Base-by-base conservation (phyloP, 108 stramenopile species). In the Nitzschia inconspicua region DNA sequence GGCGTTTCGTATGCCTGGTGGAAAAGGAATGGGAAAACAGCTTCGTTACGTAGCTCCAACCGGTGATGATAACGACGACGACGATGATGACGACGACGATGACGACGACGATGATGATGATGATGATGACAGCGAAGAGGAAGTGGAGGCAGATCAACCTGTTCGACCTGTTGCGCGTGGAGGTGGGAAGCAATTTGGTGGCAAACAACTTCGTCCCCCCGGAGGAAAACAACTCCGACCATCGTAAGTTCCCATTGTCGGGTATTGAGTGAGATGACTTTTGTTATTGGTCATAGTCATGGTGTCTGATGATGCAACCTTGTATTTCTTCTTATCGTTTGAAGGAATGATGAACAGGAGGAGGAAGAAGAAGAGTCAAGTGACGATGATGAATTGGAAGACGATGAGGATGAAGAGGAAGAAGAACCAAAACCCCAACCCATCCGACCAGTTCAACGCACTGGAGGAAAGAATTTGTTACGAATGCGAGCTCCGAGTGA, bases 151-250 rank as follows among this genome's bases (percentile, higher is more conserved):
- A 16, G 25, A 35, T 41, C 29, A 7, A 44, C 58, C 73, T 36
- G 32, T 44, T 41, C 76, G 51, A 30, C 70, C 48, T 14, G 64
- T 36, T 30, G 57, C 39, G 16, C 62, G 62, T 7, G 57, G 60
- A 18, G 83, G 77, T 34, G n/a, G n/a, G n/a, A n/a, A n/a, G n/a
- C n/a, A n/a, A n/a, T n/a, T n/a, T n/a, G 83, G 84, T 26, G 86
- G 89, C 31, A 91, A 91, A 55, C 86, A 85, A 40, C 73, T 92
- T n/a, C 67, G 76, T 40, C 64, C 76, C 16, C 57, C 73, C 0
- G 72, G 78, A 13, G 89, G 89, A n/a, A 91, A 91, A 49, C 78
- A 82, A 36, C 63, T 91, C 41, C 80, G 75, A 29, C 57, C 76
- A 44, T 78, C 77, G 53, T 70, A 69, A 69, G 68, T 73, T 35